Evolutionary conservation across 2,329 filamentous ascomycete genomes (phyloP).

Genomic region (Diaporthe batatas): DNA sequence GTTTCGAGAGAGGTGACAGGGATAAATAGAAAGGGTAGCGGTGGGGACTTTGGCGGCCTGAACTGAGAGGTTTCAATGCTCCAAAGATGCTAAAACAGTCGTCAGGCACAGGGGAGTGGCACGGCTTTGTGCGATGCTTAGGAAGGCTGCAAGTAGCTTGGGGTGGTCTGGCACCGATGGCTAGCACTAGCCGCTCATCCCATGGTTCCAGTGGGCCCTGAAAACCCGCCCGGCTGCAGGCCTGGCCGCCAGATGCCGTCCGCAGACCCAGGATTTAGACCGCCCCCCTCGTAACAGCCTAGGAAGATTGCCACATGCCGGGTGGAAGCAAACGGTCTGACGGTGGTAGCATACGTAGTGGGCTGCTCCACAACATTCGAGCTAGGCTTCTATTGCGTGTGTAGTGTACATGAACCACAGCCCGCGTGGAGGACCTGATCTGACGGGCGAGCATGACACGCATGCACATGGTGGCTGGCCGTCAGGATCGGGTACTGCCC

Average conservation of each 20-base stretch:
- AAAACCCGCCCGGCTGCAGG: constrained; percentile 3
- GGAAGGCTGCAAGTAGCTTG: constrained; percentile 32
- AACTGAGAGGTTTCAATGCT: constrained; percentile 32
- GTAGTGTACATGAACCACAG: constrained; percentile 27
- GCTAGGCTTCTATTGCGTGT: neutral
- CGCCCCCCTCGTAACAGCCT: constrained; percentile 23
- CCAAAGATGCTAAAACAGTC: constrained; percentile 37
- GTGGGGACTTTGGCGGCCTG: constrained; percentile 38
- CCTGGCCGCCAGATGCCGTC: constrained; percentile 28
- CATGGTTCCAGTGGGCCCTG: constrained; percentile 13
- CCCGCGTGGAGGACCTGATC: constrained; percentile 31
- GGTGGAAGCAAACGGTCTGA: too few species aligned
- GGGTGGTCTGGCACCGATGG: constrained; percentile 1
- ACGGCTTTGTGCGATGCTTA: constrained; percentile 7
- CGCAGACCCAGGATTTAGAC: constrained; percentile 25
- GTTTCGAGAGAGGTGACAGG: constrained; percentile 41
- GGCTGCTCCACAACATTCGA: constrained; percentile 15
- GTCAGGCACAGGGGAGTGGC: constrained; percentile 34
- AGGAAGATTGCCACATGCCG: constrained; percentile 33
- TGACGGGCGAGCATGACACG: constrained; percentile 29
- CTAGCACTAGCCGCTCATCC: constrained; percentile 28
- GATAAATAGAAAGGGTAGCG: constrained; percentile 32
- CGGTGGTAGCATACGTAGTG: constrained; percentile 6
- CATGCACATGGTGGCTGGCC: constrained; percentile 21
- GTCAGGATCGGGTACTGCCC: constrained; percentile 17